Evolutionary conservation across 306 rosid genomes (phyloP), one percentile per base, ranked within the genome.

Genomic region (Medicago lupulina): DNA sequence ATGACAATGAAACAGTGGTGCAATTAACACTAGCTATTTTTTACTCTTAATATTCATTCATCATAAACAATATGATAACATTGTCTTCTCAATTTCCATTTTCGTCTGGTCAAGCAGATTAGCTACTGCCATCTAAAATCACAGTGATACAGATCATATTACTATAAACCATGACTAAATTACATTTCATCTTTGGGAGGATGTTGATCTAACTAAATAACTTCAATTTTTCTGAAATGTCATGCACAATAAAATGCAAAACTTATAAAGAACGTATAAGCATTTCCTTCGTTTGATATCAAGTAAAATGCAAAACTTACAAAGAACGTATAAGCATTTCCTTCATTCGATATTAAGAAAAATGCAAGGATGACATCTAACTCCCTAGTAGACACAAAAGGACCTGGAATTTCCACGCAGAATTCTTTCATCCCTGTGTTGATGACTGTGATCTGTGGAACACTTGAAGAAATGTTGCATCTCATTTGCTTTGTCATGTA

Each of bases 161-260:
- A 19, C 21, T 63, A 66, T 36, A 43, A 55, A 51, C 67, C 59
- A 13, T 13, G 82, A 25, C n/a, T 49, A 38, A 51, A 71, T 86
- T 62, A 83, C 13, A 88, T 88, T 78, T 88, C 90, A 61, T 91
- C 88, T 79, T 80, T 82, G 25, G 65, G 84, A 15, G 84, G 75
- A 10, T 62, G 16, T 77, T 74, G 83, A 49, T 83, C 60, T 78
- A 87, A 87, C 44, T 75, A 57, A 86, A 90, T 60, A 81, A 82
- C 85, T 85, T 86, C 68, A 82, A 73, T 46, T 83, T 89, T 51
- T 87, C 86, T 11, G 93, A 89, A 55, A 86, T 47, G 85, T 83
- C 91, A 17, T 89, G 90, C 88, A 83, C 75, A 50, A 21, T 31
- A 53, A 80, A 62, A 70, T 31, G 60, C 11, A 71, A 34, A 75